Evolutionary conservation across 495 filamentous ascomycete genomes (phyloP).

Genomic region (Aspergillus avenaceus): DNA sequence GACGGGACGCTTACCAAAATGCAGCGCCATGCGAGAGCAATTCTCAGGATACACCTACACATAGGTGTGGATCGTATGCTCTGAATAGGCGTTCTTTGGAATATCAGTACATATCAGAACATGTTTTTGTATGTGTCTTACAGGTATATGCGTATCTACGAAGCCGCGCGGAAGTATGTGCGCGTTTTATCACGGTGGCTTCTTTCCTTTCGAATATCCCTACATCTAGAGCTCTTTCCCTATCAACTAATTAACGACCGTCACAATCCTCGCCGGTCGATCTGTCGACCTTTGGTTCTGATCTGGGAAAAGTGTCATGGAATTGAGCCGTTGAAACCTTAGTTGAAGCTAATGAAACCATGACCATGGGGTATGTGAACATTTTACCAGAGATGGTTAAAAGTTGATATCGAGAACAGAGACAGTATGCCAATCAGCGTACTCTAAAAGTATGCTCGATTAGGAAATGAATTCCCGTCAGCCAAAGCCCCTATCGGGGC

Average conservation of each 20-base stretch:
- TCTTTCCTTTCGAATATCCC: not conserved
- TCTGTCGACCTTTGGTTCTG: not conserved
- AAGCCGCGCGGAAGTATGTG: not conserved
- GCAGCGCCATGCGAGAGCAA: too few relatives aligned
- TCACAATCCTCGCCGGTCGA: not conserved
- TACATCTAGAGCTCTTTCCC: not conserved
- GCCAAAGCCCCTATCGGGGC: not conserved
- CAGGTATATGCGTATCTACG: not conserved
- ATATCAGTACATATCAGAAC: too few relatives aligned
- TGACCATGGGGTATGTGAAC: not conserved
- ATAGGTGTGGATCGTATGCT: too few relatives aligned
- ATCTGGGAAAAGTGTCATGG: not conserved
- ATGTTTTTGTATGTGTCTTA: not conserved
- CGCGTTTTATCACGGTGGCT: not conserved
- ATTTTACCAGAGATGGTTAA: not conserved
- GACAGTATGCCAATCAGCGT: not conserved
- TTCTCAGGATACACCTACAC: too few relatives aligned
- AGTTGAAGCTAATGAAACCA: too few relatives aligned
- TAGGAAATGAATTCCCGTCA: not conserved
- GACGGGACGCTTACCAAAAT: too few relatives aligned
- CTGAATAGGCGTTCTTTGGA: too few relatives aligned
- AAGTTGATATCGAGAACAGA: not conserved
- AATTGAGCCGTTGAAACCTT: too few relatives aligned
- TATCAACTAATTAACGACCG: not conserved
- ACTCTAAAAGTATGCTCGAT: not conserved